phyloP scores from a whole-genome alignment of 179 eudicot species.

The Beta macrorhiza region DNA sequence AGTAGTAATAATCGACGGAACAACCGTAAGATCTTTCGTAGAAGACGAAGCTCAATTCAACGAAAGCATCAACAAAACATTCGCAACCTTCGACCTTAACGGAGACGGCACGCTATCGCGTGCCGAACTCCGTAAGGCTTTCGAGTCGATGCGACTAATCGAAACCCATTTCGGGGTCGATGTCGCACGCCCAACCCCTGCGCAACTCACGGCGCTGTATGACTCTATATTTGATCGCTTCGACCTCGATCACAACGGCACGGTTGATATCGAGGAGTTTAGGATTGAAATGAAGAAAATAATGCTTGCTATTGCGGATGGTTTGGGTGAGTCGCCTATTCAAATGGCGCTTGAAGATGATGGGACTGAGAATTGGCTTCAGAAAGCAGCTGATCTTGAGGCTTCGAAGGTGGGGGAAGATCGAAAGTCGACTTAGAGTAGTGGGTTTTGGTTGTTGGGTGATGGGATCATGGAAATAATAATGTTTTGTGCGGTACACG shows the following conservation, averaged over 20 bases:
- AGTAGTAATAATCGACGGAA: constrained; percentile 74
- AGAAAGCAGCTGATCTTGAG: constrained; percentile 71
- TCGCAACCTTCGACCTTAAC: constrained; percentile 55
- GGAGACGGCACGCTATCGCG: constrained; percentile 53
- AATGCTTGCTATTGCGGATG: constrained; percentile 71
- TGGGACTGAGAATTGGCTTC: constrained; percentile 38
- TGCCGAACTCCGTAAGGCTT: constrained; percentile 65
- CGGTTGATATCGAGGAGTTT: constrained; percentile 56
- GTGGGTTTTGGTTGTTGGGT: not conserved
- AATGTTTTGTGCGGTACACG: constrained; percentile 6
- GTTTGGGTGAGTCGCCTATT: constrained; percentile 61
- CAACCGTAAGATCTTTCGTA: constrained; percentile 65
- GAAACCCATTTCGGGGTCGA: constrained; percentile 67
- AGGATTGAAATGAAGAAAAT: constrained; percentile 62
- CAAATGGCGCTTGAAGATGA: constrained; percentile 72
- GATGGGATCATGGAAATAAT: too few relatives aligned
- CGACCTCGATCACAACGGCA: constrained; percentile 50
- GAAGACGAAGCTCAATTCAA: constrained; percentile 56
- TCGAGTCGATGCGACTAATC: constrained; percentile 56
- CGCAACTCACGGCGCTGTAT: constrained; percentile 52
- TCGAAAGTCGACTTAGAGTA: not conserved
- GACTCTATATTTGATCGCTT: constrained; percentile 70
- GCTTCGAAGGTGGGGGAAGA: constrained; percentile 37
- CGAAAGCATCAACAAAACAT: constrained; percentile 42
- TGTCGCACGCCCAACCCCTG: constrained; percentile 42